These are phyloP conservation scores for Micractinium conductrix DNA, from an alignment of 139 green algal genomes.

Conservation along the genomic window DNA sequence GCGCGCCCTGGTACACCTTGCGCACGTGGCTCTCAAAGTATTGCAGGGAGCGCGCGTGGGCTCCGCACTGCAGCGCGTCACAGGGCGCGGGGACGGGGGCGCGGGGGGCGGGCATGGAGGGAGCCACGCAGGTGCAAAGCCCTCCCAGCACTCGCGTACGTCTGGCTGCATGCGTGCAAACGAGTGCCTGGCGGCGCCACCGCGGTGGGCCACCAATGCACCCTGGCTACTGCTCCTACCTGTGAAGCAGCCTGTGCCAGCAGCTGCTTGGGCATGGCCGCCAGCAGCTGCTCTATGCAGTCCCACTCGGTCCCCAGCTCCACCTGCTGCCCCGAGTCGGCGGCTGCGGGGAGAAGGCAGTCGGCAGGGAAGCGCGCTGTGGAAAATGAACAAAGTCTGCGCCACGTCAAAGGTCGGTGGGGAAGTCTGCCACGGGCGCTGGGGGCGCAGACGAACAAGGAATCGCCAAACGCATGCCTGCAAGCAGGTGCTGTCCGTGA, in stretches of 20 bases:
- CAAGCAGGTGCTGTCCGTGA: neutral
- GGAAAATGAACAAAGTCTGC: neutral
- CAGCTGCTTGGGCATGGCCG: slow-evolving; percentile 62
- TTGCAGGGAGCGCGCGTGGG: slow-evolving; percentile 86
- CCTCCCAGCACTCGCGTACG: no score
- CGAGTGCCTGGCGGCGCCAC: no score
- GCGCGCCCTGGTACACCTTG: slow-evolving; percentile 55
- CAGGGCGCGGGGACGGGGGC: neutral
- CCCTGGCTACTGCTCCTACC: neutral
- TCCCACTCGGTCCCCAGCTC: slow-evolving; percentile 30
- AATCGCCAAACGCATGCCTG: neutral
- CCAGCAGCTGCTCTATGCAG: slow-evolving; percentile 65
- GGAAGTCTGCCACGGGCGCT: no score
- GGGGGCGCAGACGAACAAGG: neutral
- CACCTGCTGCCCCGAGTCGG: neutral
- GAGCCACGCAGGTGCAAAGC: neutral
- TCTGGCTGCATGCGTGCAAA: no score
- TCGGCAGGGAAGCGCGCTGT: neutral
- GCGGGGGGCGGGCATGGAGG: neutral
- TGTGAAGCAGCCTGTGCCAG: slow-evolving; percentile 67
- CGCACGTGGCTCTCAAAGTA: slow-evolving; percentile 89
- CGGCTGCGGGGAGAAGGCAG: neutral
- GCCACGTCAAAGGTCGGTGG: no score
- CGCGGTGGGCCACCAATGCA: neutral
- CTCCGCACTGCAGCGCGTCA: slow-evolving; percentile 59